These are phyloP conservation scores for Ceratocystis colombiana DNA, from an alignment of 2,329 filamentous ascomycete species.

Conservation along the genomic window DNA sequence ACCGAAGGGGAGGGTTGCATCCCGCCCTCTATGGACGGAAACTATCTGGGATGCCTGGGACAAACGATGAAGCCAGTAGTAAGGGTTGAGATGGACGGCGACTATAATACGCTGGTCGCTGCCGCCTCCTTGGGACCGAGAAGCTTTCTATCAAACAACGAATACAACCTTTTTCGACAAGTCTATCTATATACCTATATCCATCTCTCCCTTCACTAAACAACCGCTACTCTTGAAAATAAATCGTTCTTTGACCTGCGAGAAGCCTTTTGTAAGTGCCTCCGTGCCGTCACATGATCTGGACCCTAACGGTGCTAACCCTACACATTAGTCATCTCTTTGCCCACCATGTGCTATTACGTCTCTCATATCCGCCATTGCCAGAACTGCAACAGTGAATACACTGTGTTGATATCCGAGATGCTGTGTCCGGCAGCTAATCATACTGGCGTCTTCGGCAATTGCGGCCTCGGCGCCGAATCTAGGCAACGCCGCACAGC, in stretches of 20 bases:
- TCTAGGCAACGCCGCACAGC: slow-evolving; percentile 30
- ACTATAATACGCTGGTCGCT: neutral
- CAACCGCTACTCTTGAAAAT: neutral
- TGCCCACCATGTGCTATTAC: slow-evolving; percentile 34
- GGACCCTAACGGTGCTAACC: slow-evolving; percentile 31
- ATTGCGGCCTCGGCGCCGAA: slow-evolving; percentile 32
- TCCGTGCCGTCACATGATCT: neutral
- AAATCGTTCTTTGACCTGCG: too few species aligned
- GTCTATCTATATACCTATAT: neutral
- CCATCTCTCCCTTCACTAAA: neutral
- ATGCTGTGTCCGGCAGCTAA: slow-evolving; percentile 31
- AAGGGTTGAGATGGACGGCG: neutral
- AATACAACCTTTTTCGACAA: neutral
- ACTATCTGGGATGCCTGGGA: neutral
- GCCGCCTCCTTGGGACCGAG: neutral
- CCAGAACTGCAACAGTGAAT: slow-evolving; percentile 32
- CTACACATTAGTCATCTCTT: slow-evolving; percentile 25
- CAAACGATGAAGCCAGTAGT: neutral
- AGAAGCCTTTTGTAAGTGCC: neutral
- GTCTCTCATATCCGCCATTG: slow-evolving; percentile 34
- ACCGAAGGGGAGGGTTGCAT: neutral
- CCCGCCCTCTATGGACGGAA: neutral
- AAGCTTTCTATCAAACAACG: neutral
- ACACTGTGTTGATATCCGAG: slow-evolving; percentile 35
- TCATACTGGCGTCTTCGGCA: slow-evolving; percentile 33